Evolutionary conservation across 2,329 filamentous ascomycete genomes (phyloP), one percentile per base, ranked within the genome.

Genomic region (Trichoderma semiorbis): DNA sequence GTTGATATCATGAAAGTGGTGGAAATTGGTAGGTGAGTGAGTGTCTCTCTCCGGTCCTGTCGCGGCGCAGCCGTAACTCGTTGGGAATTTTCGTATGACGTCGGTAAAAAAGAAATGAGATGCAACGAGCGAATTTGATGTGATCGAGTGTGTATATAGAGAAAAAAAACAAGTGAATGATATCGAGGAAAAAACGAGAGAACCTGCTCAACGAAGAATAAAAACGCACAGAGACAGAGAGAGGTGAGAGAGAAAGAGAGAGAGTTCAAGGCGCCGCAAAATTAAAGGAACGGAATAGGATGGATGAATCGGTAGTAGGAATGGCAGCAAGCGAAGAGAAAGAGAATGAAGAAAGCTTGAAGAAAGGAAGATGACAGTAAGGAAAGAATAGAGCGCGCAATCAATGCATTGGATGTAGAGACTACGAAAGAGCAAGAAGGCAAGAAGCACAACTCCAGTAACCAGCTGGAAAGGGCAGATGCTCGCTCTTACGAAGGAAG

Each of bases 401-500:
- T 68, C 53, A 68, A 67, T 58, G 58, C 64, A 67, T 67, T 39
- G 64, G 18, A 39, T 24, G 36, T 30, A 60, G 14, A 47, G 34
- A 58, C n/a, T 32, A n/a, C 11, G 7, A 30, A 39, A 36, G 24
- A 39, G 65, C 65, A 68, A 28, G 32, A 60, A 32, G 50, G 28
- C 55, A 60, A 32, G 55, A 58, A 58, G 28, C 26, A 47, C 55
- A 60, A 60, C 60, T 62, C 66, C 66, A 69, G 66, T 34, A n/a
- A 53, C 66, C 66, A 69, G 66, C 66, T 69, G 66, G 66, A 69
- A 61, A 62, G 66, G 66, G 66, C 57, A 69, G 28, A 36, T 50
- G 28, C 57, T 69, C 57, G 5, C 66, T 69, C 57, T 47, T 47
- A 61, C 36, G 24, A 39, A 39, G 36, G 16, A 61, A 26, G 21